A percentile compares a stretch with the other conserved stretches of the same genome.
Conservation (phyloP, 139 green algal species). For the Micractinium conductrix region DNA sequence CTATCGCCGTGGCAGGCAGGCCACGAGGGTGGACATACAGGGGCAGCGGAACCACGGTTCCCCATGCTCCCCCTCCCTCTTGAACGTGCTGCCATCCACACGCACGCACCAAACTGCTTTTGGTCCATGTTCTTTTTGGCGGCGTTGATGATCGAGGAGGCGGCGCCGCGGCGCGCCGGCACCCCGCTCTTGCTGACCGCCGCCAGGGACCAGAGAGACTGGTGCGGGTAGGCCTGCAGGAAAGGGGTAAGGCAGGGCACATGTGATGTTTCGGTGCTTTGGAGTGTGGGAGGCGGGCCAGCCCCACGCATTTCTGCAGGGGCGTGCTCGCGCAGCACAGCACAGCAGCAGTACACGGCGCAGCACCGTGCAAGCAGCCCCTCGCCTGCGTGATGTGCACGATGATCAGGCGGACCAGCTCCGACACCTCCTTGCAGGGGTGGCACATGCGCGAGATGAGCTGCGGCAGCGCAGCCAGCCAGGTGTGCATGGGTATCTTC, state of each 20-base stretch:
- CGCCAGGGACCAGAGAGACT: constrained; percentile 86
- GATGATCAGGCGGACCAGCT: constrained; percentile 45
- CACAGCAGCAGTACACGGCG: no score
- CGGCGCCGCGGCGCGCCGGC: constrained; percentile 53
- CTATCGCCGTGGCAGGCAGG: no score
- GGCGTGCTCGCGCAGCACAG: no score
- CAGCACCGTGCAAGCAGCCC: no score
- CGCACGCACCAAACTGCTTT: constrained; percentile 11
- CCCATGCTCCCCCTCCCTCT: no score
- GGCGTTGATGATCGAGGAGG: constrained; percentile 35
- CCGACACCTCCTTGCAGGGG: constrained; percentile 67
- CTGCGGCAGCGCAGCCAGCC: constrained; percentile 91
- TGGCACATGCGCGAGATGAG: constrained; percentile 94
- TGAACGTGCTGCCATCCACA: no score
- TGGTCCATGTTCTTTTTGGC: constrained; percentile 37
- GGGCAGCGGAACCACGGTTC: no score
- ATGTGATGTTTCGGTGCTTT: background rate
- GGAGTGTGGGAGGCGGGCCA: no score
- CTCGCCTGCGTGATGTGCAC: constrained; percentile 28
- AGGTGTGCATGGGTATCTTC: constrained; percentile 75
- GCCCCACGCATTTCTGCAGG: no score
- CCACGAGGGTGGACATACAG: no score
- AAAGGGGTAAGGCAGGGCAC: background rate
- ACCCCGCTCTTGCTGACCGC: constrained; percentile 77
- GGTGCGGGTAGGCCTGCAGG: constrained; percentile 40